A percentile compares a stretch with the other conserved stretches of the same genome.
These are phyloP conservation scores for Priceomyces medius DNA, from an alignment of 805 yeast genomes.

Conservation along the genomic window DNA sequence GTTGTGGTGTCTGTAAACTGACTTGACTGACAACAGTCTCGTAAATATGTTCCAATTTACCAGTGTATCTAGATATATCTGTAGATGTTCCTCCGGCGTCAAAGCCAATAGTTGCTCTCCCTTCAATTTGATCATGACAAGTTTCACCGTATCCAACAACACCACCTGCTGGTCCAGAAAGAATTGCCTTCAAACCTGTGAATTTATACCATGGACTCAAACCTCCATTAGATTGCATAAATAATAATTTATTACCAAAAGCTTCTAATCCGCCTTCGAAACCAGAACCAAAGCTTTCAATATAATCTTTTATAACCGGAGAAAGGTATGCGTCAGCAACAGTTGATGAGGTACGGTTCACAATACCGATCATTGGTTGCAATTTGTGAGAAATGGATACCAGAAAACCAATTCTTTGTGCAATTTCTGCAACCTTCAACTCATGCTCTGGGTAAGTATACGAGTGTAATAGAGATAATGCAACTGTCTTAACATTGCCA, in stretches of 20 bases:
- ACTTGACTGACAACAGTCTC: conserved; percentile 47
- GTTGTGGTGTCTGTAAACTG: conserved; percentile 44
- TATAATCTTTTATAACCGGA: conserved; percentile 30
- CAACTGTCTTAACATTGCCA: conserved; percentile 22
- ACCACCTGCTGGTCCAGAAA: conserved; percentile 96
- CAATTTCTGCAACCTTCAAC: conserved; percentile 26
- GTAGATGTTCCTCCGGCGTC: conserved; percentile 50
- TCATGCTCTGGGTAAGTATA: conserved; percentile 36
- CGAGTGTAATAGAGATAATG: conserved; percentile 35
- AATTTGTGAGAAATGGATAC: conserved; percentile 36
- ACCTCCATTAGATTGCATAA: conserved; percentile 96
- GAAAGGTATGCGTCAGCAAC: conserved; percentile 39
- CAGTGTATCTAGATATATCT: conserved; percentile 44
- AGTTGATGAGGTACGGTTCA: conserved; percentile 34
- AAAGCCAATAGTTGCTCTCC: conserved; percentile 29
- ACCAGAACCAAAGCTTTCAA: conserved; percentile 31
- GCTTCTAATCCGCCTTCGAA: conserved; percentile 32
- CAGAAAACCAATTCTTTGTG: conserved; percentile 30
- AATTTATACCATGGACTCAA: conserved; percentile 74
- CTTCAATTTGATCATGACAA: conserved; percentile 45
- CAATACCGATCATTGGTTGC: conserved; percentile 39
- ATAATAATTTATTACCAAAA: conserved; percentile 56
- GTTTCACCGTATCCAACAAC: conserved; percentile 88
- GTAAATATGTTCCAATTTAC: conserved; percentile 40
- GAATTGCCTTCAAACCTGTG: conserved; percentile 78